Evolutionary conservation across 2,329 filamentous ascomycete species (phyloP).

Genomic region (Fusarium chaquense): DNA sequence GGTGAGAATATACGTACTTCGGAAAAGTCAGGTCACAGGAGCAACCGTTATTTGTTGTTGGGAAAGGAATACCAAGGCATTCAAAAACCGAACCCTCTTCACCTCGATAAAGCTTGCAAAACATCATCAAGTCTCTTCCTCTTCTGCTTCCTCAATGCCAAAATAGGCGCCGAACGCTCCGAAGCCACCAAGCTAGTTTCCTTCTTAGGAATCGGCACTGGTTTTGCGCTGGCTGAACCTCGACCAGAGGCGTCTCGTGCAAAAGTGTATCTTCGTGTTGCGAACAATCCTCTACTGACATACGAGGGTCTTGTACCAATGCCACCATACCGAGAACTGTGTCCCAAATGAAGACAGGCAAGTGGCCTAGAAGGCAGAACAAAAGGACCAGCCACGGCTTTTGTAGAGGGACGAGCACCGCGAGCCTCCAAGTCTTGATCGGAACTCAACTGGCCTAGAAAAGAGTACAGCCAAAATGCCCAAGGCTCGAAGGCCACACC

Average conservation of each 20-base stretch:
- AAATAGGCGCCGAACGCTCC: constrained; percentile 33
- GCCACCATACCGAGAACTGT: constrained; percentile 51
- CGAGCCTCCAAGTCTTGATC: constrained; percentile 51
- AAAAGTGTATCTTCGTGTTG: constrained; percentile 52
- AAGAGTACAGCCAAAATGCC: constrained; percentile 58
- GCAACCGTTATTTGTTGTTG: background rate
- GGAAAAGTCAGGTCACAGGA: background rate
- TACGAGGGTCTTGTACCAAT: constrained; percentile 54
- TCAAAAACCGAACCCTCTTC: background rate
- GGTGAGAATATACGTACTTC: background rate
- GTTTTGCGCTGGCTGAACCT: constrained; percentile 1
- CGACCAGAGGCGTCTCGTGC: constrained; percentile 40
- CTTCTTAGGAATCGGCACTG: constrained; percentile 24
- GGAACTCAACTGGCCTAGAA: constrained; percentile 54
- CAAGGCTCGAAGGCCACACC: constrained; percentile 54
- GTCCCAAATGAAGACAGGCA: constrained; percentile 55
- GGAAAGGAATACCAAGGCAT: too few species aligned
- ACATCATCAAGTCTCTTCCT: constrained; percentile 53
- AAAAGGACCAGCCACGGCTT: constrained; percentile 53
- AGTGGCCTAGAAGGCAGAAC: constrained; percentile 56
- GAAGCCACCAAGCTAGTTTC: constrained; percentile 25
- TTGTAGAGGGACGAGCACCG: constrained; percentile 38
- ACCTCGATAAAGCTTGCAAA: constrained; percentile 48
- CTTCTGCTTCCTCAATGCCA: constrained; percentile 49
- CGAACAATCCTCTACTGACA: constrained; percentile 53